A percentile compares a stretch with the other conserved stretches of the same genome.
Conservation (phyloP, 2,329 filamentous ascomycete genomes). For the Biscogniauxia mediterranea region DNA sequence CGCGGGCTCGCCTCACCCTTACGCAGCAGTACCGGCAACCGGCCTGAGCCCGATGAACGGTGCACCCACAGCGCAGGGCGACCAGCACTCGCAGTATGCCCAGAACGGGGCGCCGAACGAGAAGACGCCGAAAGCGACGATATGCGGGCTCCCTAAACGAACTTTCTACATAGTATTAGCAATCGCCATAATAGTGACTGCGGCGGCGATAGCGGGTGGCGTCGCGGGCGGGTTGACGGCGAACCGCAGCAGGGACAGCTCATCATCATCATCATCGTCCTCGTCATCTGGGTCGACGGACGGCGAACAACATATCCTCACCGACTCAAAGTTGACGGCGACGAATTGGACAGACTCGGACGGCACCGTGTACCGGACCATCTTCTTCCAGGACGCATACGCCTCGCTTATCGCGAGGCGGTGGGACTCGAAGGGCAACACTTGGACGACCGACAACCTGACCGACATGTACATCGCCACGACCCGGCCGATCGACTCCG, state of each 20-base stretch:
- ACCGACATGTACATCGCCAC: conserved; percentile 21
- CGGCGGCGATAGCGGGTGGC: conserved; percentile 3
- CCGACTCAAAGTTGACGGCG: conserved; percentile 21
- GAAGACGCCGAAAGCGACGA: conserved; percentile 14
- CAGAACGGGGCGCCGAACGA: conserved; percentile 3
- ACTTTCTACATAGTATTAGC: conserved; percentile 21
- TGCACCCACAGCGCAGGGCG: conserved; percentile 2
- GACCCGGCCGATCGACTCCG: conserved; percentile 18
- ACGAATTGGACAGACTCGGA: conserved; percentile 28
- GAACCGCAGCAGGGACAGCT: not conserved
- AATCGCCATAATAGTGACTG: not conserved
- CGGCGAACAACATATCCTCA: conserved; percentile 10
- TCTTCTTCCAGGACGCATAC: conserved; percentile 29
- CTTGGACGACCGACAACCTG: conserved; percentile 28
- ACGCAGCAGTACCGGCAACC: not conserved
- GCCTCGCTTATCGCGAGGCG: conserved; percentile 23
- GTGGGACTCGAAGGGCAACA: conserved; percentile 26
- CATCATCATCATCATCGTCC: not conserved
- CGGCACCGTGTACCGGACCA: conserved; percentile 17
- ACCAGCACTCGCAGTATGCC: conserved; percentile 6
- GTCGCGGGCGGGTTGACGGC: conserved; percentile 2
- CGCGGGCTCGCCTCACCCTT: not conserved
- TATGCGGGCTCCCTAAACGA: conserved; percentile 20
- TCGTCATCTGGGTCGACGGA: not conserved
- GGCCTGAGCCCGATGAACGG: conserved; percentile 1